These are phyloP conservation scores for Rutstroemia sydowiana DNA, from an alignment of 2,329 filamentous ascomycete species.

Conservation along the genomic window DNA sequence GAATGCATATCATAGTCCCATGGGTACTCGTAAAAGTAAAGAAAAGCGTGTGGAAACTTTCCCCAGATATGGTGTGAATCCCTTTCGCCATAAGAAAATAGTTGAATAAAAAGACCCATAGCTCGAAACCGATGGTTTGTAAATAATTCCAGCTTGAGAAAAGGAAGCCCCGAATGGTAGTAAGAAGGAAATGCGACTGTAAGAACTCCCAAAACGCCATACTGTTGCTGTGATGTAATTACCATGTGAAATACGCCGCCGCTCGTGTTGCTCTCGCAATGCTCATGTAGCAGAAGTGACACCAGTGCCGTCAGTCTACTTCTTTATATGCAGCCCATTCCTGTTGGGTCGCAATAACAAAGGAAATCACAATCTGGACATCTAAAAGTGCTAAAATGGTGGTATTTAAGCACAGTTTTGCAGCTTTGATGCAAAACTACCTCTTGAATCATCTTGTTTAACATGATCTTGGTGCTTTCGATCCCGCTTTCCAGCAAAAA, in stretches of 20 bases:
- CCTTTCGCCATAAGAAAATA: background rate
- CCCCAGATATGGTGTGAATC: background rate
- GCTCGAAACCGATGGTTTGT: background rate
- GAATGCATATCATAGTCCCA: background rate
- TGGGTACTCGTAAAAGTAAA: slow-evolving; percentile 6
- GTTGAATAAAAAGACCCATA: background rate
- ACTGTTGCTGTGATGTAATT: slow-evolving; percentile 7
- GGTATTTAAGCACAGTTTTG: slow-evolving; percentile 5
- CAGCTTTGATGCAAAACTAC: slow-evolving; percentile 7
- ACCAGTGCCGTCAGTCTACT: slow-evolving; percentile 6
- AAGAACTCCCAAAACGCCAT: slow-evolving; percentile 4
- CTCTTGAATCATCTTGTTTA: slow-evolving; percentile 11
- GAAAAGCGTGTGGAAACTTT: background rate
- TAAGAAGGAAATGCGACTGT: slow-evolving; percentile 1
- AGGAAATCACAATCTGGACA: slow-evolving; percentile 10
- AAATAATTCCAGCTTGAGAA: background rate
- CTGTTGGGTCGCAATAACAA: slow-evolving; percentile 10
- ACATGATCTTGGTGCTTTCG: slow-evolving; percentile 9
- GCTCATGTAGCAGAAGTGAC: slow-evolving; percentile 7
- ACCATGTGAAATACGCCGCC: slow-evolving; percentile 6
- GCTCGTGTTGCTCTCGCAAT: background rate
- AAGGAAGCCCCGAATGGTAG: background rate
- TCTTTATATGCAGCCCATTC: slow-evolving; percentile 7
- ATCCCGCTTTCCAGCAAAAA: slow-evolving; percentile 14
- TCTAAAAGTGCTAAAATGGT: slow-evolving; percentile 5